Conservation (phyloP, 768 basidiomycete species). For the Rhodotorula taiwanensis region DNA sequence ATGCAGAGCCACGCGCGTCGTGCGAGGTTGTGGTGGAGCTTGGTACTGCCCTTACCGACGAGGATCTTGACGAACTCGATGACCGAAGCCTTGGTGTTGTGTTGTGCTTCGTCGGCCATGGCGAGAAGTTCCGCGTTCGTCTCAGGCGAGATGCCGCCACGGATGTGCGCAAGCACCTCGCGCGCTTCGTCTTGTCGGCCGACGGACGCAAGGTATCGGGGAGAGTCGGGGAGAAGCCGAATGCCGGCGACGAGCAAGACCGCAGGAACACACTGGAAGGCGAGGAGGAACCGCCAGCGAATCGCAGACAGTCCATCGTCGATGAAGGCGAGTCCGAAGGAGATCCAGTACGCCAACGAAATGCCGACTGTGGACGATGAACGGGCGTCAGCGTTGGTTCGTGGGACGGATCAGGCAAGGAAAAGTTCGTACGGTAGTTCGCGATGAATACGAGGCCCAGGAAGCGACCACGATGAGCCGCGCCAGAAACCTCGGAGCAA, state of each 20-base stretch:
- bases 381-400: not conserved
- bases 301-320: conserved; percentile 24
- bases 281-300: conserved; percentile 37
- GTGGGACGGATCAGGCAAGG: too few relatives aligned
- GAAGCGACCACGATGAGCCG: conserved; percentile 32
- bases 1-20: conserved; percentile 35
- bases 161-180: conserved; percentile 33
- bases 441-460: conserved; percentile 38
- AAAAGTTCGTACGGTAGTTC: conserved; percentile 29
- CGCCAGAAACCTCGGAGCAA: conserved; percentile 30
- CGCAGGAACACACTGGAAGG: conserved; percentile 38
- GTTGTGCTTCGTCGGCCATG: conserved; percentile 21
- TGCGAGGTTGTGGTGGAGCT: conserved; percentile 23
- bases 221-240: conserved; percentile 34
- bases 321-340: conserved; percentile 35
- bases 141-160: conserved; percentile 20
- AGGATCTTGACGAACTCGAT: conserved; percentile 8
- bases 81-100: conserved; percentile 16
- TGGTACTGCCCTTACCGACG: conserved; percentile 19
- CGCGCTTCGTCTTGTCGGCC: conserved; percentile 29
- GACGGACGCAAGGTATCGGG: conserved; percentile 34
- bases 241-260: conserved; percentile 32
- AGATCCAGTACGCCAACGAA: conserved; percentile 36
- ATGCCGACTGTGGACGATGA: conserved; percentile 19
- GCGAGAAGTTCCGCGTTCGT: conserved; percentile 27